Base-by-base conservation (phyloP, 2,329 filamentous ascomycete genomes). In the Beauveria varroae region DNA sequence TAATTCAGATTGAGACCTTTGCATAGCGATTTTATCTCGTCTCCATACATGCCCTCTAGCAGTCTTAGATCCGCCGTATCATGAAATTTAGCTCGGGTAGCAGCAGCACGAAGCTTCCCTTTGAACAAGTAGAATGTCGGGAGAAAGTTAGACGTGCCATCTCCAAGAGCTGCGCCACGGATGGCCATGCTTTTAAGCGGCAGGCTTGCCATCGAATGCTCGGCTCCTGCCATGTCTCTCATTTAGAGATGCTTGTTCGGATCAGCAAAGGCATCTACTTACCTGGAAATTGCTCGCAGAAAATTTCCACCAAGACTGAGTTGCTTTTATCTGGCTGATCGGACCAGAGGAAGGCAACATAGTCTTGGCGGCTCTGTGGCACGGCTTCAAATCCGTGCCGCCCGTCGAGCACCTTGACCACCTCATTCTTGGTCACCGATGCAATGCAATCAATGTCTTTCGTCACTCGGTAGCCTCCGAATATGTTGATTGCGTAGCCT, bases 361-460 rank as follows among this genome's bases (percentile, higher is more conserved):
- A 50, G 24, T 63, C 56, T 30, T 50, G 26, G 12, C 61, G 56
- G 22, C 9, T 63, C 24, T 61, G 57, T 6, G 51, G 57, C 14
- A 60, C 43, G 8, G 47, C 43, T 44, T 43, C 40, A 41, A 61
- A 63, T 53, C 58, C 58, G 28, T 57, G 55, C 58, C 46, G 37
- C 9, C 34, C 34, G 26, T 53, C n/a, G 6, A 63, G 49, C 16
- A 63, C 34, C 20, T 47, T 28, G 24, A 62, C 30, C 40, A 53
- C 47, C 24, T 60, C 49, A 14, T 59, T 49, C 24, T 56, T 56
- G n/a, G 59, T 49, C 1, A 51, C 41, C 22, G 59, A 43, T 8
- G 37, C 57, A 5, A 61, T 18, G 22, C 62, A 63, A 43, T 63
- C 62, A 47, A 61, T 40, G 18, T 63, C 57, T 28, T 63, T 63